Percentiles rank a stretch among this genome's conserved stretches.
Evolutionary conservation across 2,329 filamentous ascomycete genomes (phyloP).

Genomic region (Botrytis elliptica): DNA sequence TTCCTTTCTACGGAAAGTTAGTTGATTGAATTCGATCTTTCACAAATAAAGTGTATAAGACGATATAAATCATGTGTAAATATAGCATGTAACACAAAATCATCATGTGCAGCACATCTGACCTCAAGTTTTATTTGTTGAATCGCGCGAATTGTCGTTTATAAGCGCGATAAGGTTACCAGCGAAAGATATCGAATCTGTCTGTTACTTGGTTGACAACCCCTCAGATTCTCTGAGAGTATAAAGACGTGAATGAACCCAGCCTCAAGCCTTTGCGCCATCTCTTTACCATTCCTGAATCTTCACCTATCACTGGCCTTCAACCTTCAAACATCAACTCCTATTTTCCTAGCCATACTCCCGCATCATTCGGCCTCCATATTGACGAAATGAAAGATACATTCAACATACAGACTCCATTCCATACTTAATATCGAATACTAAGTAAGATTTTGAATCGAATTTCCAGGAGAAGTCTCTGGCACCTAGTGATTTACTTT

Average conservation of each 20-base stretch:
- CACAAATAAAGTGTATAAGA: background rate
- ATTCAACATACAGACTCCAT: too few relatives aligned
- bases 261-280: background rate
- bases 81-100: constrained; percentile 18
- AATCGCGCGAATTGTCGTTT: background rate
- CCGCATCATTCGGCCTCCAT: too few relatives aligned
- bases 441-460: too few relatives aligned
- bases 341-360: too few relatives aligned
- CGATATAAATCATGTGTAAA: constrained; percentile 13
- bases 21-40: constrained; percentile 29
- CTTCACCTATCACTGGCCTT: too few relatives aligned
- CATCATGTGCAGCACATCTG: background rate
- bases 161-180: background rate
- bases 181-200: too few relatives aligned
- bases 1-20: constrained; percentile 36
- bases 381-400: too few relatives aligned
- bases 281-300: background rate
- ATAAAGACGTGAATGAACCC: background rate
- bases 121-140: background rate
- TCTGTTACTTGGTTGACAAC: background rate
- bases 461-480: too few relatives aligned
- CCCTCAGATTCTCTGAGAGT: background rate
- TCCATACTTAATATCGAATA: too few relatives aligned
- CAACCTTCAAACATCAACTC: too few relatives aligned
- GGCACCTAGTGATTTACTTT: too few relatives aligned